Conservation (phyloP, 768 basidiomycete species). For the Porphyrellus cyaneotinctus region DNA sequence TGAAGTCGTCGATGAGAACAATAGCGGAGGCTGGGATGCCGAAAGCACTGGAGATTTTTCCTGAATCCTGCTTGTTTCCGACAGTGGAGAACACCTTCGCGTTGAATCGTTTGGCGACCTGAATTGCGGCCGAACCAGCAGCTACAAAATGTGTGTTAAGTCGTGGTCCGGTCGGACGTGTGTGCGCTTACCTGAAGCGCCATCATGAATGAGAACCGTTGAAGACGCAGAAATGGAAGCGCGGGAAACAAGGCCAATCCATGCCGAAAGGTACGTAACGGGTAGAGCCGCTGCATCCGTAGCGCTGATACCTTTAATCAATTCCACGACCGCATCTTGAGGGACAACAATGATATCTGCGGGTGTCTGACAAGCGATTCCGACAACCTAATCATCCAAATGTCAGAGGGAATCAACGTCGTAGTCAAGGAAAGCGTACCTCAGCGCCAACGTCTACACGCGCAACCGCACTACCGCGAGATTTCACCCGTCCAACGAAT, state of each 20-base stretch:
- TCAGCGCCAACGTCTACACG: constrained; percentile 5
- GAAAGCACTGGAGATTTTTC: constrained; percentile 10
- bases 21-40: constrained; percentile 11
- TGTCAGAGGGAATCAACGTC: neutral
- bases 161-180: neutral
- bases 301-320: constrained; percentile 13
- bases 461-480: constrained; percentile 8
- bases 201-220: constrained; percentile 26
- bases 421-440: neutral
- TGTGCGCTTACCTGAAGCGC: constrained; percentile 18
- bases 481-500: constrained; percentile 20
- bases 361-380: constrained; percentile 14
- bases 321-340: constrained; percentile 6
- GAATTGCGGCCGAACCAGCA: constrained; percentile 25
- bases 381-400: constrained; percentile 13
- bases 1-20: constrained; percentile 11
- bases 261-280: constrained; percentile 22
- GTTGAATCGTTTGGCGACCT: constrained; percentile 21
- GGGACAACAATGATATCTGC: constrained; percentile 16
- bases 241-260: constrained; percentile 24
- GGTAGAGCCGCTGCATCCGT: constrained; percentile 23
- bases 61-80: constrained; percentile 10
- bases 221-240: constrained; percentile 20
- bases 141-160: constrained; percentile 10
- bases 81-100: constrained; percentile 24